Conservation (phyloP, 352 stramenopile species). For the Globisporangium mamillatum region DNA sequence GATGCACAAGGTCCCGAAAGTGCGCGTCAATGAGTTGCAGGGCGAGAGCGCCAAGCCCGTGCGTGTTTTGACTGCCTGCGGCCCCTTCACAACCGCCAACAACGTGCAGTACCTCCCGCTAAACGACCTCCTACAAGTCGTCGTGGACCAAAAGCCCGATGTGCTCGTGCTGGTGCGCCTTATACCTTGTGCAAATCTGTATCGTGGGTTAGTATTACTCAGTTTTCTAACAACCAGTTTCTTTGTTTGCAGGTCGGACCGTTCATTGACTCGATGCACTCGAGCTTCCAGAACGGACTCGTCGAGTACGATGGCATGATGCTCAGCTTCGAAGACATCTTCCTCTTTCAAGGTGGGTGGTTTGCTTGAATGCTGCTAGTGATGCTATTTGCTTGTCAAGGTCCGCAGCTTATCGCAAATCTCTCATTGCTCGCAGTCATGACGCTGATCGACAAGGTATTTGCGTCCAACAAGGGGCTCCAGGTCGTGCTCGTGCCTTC, state of each 20-base stretch:
- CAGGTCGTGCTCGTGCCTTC: conserved; percentile 95
- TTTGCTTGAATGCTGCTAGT: not conserved
- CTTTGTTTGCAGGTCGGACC: conserved; percentile 76
- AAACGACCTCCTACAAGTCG: conserved; percentile 89
- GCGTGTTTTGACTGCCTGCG: conserved; percentile 88
- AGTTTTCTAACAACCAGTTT: not conserved
- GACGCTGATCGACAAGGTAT: conserved; percentile 63
- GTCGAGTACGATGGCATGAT: conserved; percentile 80
- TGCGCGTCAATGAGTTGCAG: conserved; percentile 49
- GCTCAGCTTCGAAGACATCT: conserved; percentile 82
- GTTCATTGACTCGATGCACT: conserved; percentile 95
- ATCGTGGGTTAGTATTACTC: not conserved
- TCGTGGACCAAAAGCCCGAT: conserved; percentile 86
- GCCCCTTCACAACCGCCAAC: conserved; percentile 94
- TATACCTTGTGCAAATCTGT: not conserved
- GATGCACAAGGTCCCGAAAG: conserved; percentile 39
- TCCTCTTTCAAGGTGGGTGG: conserved; percentile 75
- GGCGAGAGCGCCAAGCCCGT: conserved; percentile 39
- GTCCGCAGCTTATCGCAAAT: not conserved
- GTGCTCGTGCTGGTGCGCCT: conserved; percentile 90
- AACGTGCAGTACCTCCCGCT: conserved; percentile 95
- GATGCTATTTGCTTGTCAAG: not conserved
- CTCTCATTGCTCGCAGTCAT: conserved; percentile 44
- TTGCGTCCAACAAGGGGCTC: conserved; percentile 43
- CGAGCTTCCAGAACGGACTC: conserved; percentile 82